Percentiles rank a stretch among this genome's conserved stretches.
These are phyloP conservation scores for Oryza australiensis DNA, from an alignment of 176 grass and related monocot genomes.

Conservation along the genomic window DNA sequence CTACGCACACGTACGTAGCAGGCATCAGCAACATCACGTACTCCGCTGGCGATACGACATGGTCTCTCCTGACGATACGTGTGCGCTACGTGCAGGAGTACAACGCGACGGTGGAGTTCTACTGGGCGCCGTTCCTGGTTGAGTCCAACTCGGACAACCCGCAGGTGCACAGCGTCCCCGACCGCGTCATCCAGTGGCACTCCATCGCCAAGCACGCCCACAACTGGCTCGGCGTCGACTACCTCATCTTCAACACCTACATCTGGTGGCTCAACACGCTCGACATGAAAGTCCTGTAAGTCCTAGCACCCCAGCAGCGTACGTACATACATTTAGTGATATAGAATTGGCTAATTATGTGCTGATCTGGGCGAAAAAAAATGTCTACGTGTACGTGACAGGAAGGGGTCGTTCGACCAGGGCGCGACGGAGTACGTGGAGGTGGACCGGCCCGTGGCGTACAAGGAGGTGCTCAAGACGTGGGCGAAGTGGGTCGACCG, in stretches of 20 bases:
- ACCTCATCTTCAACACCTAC: constrained; percentile 97
- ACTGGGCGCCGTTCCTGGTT: constrained; percentile 98
- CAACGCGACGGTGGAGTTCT: constrained; percentile 98
- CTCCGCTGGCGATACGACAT: too few species aligned
- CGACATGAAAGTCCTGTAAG: constrained; percentile 88
- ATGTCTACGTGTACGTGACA: background rate
- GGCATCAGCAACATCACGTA: background rate
- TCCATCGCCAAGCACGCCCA: constrained; percentile 76
- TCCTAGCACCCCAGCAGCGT: background rate
- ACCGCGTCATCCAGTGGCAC: constrained; percentile 81
- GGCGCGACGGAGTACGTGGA: constrained; percentile 70
- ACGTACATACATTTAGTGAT: too few species aligned
- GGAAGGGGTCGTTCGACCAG: constrained; percentile 68
- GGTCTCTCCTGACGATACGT: too few species aligned
- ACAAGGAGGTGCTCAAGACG: constrained; percentile 76
- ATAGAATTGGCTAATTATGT: background rate
- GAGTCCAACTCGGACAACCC: constrained; percentile 99
- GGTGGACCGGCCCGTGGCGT: constrained; percentile 80
- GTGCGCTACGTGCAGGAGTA: constrained; percentile 40
- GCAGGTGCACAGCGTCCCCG: constrained; percentile 81
- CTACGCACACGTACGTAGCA: constrained; percentile 49
- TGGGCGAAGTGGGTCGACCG: constrained; percentile 92
- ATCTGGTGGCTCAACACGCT: constrained; percentile 98
- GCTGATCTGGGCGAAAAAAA: background rate
- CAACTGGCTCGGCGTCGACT: constrained; percentile 87